These are phyloP conservation scores for Trypanosoma cruzi DNA, from an alignment of 208 protist genomes.

Conservation along the genomic window DNA sequence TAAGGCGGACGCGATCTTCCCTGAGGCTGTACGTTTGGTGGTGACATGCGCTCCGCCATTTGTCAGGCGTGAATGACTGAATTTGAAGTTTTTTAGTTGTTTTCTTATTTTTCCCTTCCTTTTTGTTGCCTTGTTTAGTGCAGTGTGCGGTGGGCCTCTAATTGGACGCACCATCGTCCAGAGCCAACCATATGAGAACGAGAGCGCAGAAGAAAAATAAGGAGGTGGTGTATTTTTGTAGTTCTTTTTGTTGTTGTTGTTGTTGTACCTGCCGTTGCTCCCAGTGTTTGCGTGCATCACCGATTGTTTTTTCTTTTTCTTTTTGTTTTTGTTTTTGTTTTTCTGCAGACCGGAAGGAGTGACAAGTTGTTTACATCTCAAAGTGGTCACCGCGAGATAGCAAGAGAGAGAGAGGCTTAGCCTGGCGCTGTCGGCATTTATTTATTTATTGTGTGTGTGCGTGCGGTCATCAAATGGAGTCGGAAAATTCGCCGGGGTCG, in stretches of 20 bases:
- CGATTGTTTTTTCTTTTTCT: too few relatives aligned
- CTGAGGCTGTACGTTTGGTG: neutral
- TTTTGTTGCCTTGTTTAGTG: neutral
- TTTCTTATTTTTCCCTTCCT: neutral
- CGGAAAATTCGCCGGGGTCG: neutral
- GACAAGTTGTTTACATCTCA: too few relatives aligned
- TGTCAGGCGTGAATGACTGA: neutral
- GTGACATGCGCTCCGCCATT: slow-evolving; percentile 6
- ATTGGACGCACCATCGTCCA: neutral
- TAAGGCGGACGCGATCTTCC: neutral
- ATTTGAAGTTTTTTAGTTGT: neutral
- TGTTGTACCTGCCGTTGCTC: neutral
- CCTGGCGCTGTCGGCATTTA: too few relatives aligned
- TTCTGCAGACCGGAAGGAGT: too few relatives aligned
- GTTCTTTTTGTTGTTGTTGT: neutral
- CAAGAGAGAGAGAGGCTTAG: neutral
- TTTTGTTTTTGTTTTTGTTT: too few relatives aligned
- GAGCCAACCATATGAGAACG: too few relatives aligned
- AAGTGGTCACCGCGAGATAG: too few relatives aligned
- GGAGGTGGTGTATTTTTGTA: neutral
- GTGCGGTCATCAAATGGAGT: neutral
- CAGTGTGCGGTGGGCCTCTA: too few relatives aligned
- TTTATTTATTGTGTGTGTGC: neutral
- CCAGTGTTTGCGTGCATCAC: neutral
- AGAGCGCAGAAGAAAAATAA: too few relatives aligned